Evolutionary conservation across 768 basidiomycete genomes (phyloP).

Genomic region (Boletales sp.): DNA sequence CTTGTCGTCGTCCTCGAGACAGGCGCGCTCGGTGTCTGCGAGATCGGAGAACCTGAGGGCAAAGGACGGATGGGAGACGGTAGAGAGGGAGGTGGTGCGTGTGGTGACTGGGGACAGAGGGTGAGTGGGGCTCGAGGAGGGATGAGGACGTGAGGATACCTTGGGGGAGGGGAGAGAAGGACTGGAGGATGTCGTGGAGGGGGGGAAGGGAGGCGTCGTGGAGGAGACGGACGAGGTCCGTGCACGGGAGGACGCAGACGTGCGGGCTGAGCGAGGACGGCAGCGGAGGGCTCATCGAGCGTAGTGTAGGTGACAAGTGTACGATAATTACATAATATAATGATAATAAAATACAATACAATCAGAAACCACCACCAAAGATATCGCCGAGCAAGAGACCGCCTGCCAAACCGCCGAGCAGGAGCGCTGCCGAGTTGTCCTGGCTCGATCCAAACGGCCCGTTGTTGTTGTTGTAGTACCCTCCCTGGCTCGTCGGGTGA

Average conservation of each 20-base stretch:
- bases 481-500: conserved; percentile 17
- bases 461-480: background rate
- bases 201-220: conserved; percentile 58
- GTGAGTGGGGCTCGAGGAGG: conserved; percentile 1
- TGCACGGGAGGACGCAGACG: conserved; percentile 67
- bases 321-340: background rate
- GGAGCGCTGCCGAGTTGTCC: conserved; percentile 9
- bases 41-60: conserved; percentile 77
- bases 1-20: conserved; percentile 73
- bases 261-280: conserved; percentile 81
- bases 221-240: conserved; percentile 64
- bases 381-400: conserved; percentile 48
- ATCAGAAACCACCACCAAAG: conserved; percentile 37
- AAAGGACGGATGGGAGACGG: conserved; percentile 71
- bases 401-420: conserved; percentile 47
- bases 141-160: conserved; percentile 39
- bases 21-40: conserved; percentile 65
- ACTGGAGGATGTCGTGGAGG: conserved; percentile 72
- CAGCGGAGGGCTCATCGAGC: conserved; percentile 48
- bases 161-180: conserved; percentile 80
- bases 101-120: conserved; percentile 59
- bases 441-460: background rate
- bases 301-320: background rate
- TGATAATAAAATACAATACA: conserved; percentile 5
- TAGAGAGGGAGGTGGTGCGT: conserved; percentile 66